These are phyloP conservation scores for Fragilaria crotonensis DNA, from an alignment of 108 stramenopile species.

Conservation along the genomic window DNA sequence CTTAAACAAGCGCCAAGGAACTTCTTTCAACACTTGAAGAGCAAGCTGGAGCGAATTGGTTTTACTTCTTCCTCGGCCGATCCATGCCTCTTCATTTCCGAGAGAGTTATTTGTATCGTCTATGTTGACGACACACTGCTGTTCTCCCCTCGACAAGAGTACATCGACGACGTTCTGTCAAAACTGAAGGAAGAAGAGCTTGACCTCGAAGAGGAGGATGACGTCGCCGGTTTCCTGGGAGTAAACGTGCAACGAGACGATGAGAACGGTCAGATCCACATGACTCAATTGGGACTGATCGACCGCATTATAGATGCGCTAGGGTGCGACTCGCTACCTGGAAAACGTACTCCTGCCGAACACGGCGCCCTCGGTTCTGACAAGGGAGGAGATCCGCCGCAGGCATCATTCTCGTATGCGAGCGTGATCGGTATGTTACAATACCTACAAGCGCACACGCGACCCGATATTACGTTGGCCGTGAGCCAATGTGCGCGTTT, in stretches of 20 bases:
- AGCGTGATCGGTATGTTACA: slow-evolving; percentile 32
- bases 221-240: slow-evolving; percentile 35
- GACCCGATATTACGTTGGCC: slow-evolving; percentile 20
- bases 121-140: slow-evolving; percentile 46
- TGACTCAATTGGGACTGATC: slow-evolving; percentile 30
- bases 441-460: slow-evolving; percentile 20
- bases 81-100: slow-evolving; percentile 47
- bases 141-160: neutral
- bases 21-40: slow-evolving; percentile 20
- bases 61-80: slow-evolving; percentile 8
- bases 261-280: slow-evolving; percentile 6
- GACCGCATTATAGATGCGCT: slow-evolving; percentile 28
- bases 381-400: neutral
- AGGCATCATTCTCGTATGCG: slow-evolving; percentile 15
- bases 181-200: slow-evolving; percentile 7
- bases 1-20: slow-evolving; percentile 18
- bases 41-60: slow-evolving; percentile 4
- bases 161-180: slow-evolving; percentile 13
- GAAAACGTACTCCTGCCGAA: neutral
- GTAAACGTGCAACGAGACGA: slow-evolving; percentile 22
- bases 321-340: slow-evolving; percentile 3
- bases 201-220: slow-evolving; percentile 23
- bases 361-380: neutral
- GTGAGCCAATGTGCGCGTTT: slow-evolving; percentile 20
- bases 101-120: slow-evolving; percentile 23